A percentile compares a stretch with the other conserved stretches of the same genome.
phyloP scores from a whole-genome alignment of 2,329 filamentous ascomycete genomes.

The Coniochaeta prunicola region DNA sequence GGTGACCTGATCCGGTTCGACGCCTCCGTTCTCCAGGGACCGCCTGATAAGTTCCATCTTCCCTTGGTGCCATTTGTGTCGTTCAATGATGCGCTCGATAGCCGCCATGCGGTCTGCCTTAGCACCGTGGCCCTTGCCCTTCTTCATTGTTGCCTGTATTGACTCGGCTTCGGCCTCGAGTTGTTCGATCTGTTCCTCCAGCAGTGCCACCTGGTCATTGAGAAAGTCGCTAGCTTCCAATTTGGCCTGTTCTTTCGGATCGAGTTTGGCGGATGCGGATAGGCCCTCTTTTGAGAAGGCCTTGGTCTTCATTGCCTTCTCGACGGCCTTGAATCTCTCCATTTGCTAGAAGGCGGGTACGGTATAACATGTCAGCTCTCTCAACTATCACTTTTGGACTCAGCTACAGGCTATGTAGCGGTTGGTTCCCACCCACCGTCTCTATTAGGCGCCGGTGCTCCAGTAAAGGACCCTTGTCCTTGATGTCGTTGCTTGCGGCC shows the following conservation, averaged over 20 bases:
- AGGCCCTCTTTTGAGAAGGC: conserved; percentile 98
- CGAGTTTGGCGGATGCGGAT: conserved; percentile 82
- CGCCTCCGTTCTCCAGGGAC: conserved; percentile 83
- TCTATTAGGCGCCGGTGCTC: conserved; percentile 96
- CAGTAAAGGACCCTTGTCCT: conserved; percentile 92
- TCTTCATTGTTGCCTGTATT: conserved; percentile 85
- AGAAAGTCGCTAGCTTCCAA: conserved; percentile 83
- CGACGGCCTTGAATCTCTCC: conserved; percentile 99
- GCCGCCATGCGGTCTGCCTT: conserved; percentile 86
- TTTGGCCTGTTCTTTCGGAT: conserved; percentile 97
- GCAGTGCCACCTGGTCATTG: conserved; percentile 78
- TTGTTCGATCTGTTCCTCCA: conserved; percentile 88
- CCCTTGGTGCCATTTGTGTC: conserved; percentile 92
- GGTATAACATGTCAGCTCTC: conserved; percentile 18
- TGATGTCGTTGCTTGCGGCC: conserved; percentile 97
- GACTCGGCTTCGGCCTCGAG: conserved; percentile 85
- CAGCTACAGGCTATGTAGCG: background rate
- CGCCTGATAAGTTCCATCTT: conserved; percentile 88
- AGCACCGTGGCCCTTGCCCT: conserved; percentile 77
- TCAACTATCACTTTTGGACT: conserved; percentile 2
- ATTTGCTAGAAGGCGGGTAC: conserved; percentile 60
- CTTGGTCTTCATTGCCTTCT: conserved; percentile 99
- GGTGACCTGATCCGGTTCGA: conserved; percentile 80
- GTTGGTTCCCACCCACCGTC: conserved; percentile 57
- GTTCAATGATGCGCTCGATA: conserved; percentile 76